phyloP scores from a whole-genome alignment of 148 eudicot species.

The Fagopyrum tataricum region DNA sequence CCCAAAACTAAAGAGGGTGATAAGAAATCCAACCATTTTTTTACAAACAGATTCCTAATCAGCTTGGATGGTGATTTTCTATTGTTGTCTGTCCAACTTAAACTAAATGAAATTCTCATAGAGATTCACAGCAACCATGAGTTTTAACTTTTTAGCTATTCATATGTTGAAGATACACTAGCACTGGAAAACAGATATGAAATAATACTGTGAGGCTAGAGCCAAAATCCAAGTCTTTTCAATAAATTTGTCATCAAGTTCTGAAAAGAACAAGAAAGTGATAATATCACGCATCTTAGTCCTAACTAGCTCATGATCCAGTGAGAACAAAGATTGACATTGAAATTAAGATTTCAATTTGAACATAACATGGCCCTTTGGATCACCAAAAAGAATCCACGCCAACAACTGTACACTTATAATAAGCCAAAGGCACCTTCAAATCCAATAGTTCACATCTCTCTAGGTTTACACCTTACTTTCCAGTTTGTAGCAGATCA shows the following conservation, averaged over 20 bases:
- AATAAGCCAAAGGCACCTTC: not conserved
- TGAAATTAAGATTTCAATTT: not conserved
- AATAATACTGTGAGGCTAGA: not conserved
- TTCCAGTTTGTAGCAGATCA: not conserved
- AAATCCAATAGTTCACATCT: not conserved
- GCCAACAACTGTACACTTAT: not conserved
- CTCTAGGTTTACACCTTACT: not conserved
- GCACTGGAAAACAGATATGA: not conserved
- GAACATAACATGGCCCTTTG: not conserved
- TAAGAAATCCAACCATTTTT: not conserved
- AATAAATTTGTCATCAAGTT: not conserved
- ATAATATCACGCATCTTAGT: not conserved
- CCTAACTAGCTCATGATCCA: not conserved
- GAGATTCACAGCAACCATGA: not conserved
- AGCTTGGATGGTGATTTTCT: not conserved
- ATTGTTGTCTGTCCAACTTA: not conserved
- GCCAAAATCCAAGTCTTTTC: not conserved
- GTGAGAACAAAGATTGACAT: not conserved
- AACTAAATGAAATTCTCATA: not conserved
- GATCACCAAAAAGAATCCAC: not conserved
- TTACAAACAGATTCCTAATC: not conserved
- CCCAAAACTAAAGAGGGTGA: not conserved
- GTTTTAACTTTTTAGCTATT: not conserved
- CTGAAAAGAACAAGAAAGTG: not conserved
- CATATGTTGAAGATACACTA: not conserved